Conservation (phyloP, 2,329 filamentous ascomycete species). For the Knufia petricola region DNA sequence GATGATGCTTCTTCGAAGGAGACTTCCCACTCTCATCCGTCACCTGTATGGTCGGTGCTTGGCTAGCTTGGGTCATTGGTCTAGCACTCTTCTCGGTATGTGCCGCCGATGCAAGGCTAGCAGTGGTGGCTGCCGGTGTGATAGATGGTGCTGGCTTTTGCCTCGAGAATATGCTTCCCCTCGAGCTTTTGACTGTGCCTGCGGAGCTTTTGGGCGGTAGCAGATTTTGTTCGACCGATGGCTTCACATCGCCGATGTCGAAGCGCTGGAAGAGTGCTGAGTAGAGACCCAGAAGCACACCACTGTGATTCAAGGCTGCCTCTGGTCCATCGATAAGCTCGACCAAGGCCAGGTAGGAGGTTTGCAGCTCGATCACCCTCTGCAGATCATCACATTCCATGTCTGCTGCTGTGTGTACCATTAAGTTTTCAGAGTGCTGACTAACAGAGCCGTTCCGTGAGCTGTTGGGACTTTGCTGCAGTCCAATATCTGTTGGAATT, state of each 20-base stretch:
- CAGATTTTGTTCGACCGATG: conserved; percentile 29
- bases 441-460: conserved; percentile 48
- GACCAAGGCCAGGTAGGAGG: conserved; percentile 79
- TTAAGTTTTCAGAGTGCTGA: conserved; percentile 23
- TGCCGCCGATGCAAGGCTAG: neutral
- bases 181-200: conserved; percentile 60
- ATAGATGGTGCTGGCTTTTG: conserved; percentile 40
- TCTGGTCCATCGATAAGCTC: conserved; percentile 77
- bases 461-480: conserved; percentile 56
- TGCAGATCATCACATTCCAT: conserved; percentile 81
- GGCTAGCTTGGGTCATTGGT: conserved; percentile 19
- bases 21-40: conserved; percentile 49
- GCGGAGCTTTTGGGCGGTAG: conserved; percentile 57
- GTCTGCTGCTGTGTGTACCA: conserved; percentile 55
- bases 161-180: conserved; percentile 69
- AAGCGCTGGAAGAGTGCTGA: conserved; percentile 66
- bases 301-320: conserved; percentile 76
- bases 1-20: conserved; percentile 25
- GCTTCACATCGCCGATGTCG: conserved; percentile 28
- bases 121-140: conserved; percentile 27
- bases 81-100: neutral
- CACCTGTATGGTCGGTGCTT: conserved; percentile 65
- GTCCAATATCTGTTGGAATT: neutral
- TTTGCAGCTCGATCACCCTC: conserved; percentile 83
- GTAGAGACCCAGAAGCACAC: conserved; percentile 76